phyloP scores from a whole-genome alignment of 2,329 filamentous ascomycete species.

The Colletotrichum lupini region DNA sequence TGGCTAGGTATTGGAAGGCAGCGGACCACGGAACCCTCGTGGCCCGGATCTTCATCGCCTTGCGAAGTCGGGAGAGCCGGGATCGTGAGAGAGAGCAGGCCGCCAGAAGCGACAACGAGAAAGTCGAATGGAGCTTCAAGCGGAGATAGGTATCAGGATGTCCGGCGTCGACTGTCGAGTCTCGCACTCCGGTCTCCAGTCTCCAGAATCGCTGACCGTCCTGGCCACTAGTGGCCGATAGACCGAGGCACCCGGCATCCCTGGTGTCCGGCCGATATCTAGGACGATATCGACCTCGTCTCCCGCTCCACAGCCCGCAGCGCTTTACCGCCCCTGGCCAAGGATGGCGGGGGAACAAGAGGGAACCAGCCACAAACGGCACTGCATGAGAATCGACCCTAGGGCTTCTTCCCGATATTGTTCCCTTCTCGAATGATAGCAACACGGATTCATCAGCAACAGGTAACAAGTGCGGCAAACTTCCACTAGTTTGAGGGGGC shows the following conservation, averaged over 20 bases:
- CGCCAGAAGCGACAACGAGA: not conserved
- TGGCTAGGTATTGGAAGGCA: not conserved
- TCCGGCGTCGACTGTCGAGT: not conserved
- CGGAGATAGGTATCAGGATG: not conserved
- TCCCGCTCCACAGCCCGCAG: constrained; percentile 3
- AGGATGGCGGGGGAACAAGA: not conserved
- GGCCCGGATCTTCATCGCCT: not conserved
- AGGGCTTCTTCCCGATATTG: not conserved
- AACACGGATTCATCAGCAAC: constrained; percentile 16
- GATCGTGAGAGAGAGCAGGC: not conserved
- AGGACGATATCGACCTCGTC: not conserved
- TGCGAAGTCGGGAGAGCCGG: not conserved
- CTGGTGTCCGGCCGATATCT: constrained; percentile 4
- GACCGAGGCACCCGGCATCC: constrained; percentile 2
- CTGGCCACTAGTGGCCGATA: not conserved
- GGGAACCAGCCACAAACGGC: not conserved
- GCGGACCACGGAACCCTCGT: not conserved
- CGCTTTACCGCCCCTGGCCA: not conserved
- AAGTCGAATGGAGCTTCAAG: not conserved
- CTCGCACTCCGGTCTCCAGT: not conserved
- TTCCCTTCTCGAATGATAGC: not conserved
- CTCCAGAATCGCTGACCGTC: no score
- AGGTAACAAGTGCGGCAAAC: not conserved
- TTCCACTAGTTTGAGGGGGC: constrained; percentile 25
- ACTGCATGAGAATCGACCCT: not conserved